Percentiles rank a stretch among this genome's conserved stretches.
Evolutionary conservation across 2,329 filamentous ascomycete genomes (phyloP).

Genomic region (Monilinia vaccinii-corymbosi): DNA sequence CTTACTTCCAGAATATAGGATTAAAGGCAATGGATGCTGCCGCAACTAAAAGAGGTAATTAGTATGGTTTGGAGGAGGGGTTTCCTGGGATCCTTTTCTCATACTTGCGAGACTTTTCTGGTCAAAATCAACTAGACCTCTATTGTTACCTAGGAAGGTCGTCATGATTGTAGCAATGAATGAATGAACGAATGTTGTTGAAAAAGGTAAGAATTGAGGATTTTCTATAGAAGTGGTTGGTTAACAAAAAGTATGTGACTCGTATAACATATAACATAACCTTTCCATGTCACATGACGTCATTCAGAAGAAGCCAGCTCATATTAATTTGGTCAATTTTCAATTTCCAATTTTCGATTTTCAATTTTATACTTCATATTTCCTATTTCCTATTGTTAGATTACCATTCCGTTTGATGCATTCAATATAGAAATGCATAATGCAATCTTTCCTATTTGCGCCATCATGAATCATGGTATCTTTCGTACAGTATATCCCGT

Average conservation of each 20-base stretch:
- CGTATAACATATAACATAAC: not conserved
- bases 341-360: too few relatives aligned
- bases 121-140: slow-evolving; percentile 47
- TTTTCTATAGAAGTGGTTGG: not conserved
- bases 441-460: slow-evolving; percentile 3
- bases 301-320: too few relatives aligned
- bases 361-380: too few relatives aligned
- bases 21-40: slow-evolving; percentile 83
- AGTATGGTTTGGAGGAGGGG: slow-evolving; percentile 20
- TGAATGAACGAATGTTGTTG: not conserved
- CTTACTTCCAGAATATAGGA: slow-evolving; percentile 99
- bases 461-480: slow-evolving; percentile 7
- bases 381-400: too few relatives aligned
- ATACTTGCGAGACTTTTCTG: slow-evolving; percentile 59
- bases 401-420: not conserved
- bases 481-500: slow-evolving; percentile 3
- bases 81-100: slow-evolving; percentile 26
- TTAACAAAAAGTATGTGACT: too few relatives aligned
- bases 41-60: slow-evolving; percentile 51
- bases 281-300: too few relatives aligned
- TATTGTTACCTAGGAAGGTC: slow-evolving; percentile 20
- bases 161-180: slow-evolving; percentile 18
- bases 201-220: not conserved
- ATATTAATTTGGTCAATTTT: too few relatives aligned
- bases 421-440: slow-evolving; percentile 1